Evolutionary conservation across 2,329 filamentous ascomycete genomes (phyloP).

Genomic region (Chaetomiaceae sp.): DNA sequence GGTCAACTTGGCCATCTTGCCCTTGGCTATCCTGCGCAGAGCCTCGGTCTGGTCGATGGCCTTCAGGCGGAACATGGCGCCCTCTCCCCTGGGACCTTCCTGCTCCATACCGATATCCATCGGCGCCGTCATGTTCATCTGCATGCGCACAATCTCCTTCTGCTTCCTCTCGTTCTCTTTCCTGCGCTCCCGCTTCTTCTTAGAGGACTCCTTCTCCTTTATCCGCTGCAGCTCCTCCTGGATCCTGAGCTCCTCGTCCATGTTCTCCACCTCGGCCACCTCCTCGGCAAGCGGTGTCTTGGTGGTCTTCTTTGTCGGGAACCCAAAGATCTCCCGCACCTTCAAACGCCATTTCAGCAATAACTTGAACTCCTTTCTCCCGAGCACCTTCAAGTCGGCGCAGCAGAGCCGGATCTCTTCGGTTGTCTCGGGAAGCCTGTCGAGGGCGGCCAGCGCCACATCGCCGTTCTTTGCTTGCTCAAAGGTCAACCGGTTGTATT

Average conservation of each 20-base stretch:
- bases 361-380: constrained; percentile 89
- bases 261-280: constrained; percentile 75
- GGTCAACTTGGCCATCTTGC: constrained; percentile 69
- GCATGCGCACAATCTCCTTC: constrained; percentile 91
- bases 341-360: constrained; percentile 85
- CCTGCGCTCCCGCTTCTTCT: constrained; percentile 77
- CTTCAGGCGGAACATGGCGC: constrained; percentile 83
- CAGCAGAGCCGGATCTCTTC: constrained; percentile 76
- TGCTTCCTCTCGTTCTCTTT: constrained; percentile 92
- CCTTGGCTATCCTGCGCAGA: constrained; percentile 64
- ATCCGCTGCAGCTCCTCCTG: constrained; percentile 82
- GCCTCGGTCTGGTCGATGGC: constrained; percentile 71
- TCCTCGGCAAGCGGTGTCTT: constrained; percentile 56
- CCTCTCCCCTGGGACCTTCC: constrained; percentile 69
- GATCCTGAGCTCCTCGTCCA: constrained; percentile 92
- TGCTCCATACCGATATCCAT: constrained; percentile 96
- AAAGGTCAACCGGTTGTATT: constrained; percentile 79
- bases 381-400: constrained; percentile 80
- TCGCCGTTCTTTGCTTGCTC: constrained; percentile 75
- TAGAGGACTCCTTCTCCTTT: constrained; percentile 70
- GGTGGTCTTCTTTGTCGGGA: constrained; percentile 67
- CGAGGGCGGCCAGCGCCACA: constrained; percentile 78
- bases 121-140: constrained; percentile 93
- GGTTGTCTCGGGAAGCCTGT: constrained; percentile 83
- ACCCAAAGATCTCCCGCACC: constrained; percentile 85